Evolutionary conservation across 768 basidiomycete genomes (phyloP).

Genomic region (Mrakia blollopis): DNA sequence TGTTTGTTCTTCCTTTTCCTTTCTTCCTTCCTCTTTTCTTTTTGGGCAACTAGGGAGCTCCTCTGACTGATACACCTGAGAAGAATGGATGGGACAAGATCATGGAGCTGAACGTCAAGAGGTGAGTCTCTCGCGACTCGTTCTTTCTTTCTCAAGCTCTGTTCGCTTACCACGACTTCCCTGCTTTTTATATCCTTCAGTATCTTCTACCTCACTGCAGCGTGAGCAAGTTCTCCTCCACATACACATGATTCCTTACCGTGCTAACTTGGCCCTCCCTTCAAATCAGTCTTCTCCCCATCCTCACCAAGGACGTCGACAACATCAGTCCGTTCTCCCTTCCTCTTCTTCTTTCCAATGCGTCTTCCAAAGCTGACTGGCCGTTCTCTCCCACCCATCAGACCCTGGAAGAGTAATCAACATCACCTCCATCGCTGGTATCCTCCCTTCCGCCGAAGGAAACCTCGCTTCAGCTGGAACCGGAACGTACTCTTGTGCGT

Average conservation of each 20-base stretch:
- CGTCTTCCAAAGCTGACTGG: no score
- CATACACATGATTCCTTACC: no score
- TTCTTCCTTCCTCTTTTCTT: background rate
- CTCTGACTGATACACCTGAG: constrained; percentile 65
- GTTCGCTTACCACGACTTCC: background rate
- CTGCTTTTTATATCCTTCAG: background rate
- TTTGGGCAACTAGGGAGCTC: constrained; percentile 52
- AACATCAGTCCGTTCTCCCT: constrained; percentile 38
- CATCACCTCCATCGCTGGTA: constrained; percentile 65
- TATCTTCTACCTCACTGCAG: constrained; percentile 25
- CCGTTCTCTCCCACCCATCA: background rate
- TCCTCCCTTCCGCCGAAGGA: constrained; percentile 54
- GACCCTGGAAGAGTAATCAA: constrained; percentile 77
- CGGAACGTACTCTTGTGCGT: constrained; percentile 76
- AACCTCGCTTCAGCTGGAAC: constrained; percentile 53
- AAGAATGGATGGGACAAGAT: constrained; percentile 81
- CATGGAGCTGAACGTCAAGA: constrained; percentile 78
- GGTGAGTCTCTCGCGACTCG: background rate
- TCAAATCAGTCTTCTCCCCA: background rate
- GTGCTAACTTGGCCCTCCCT: no score
- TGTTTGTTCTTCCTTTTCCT: background rate
- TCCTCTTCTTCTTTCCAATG: background rate
- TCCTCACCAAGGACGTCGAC: constrained; percentile 48
- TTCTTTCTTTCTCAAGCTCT: background rate
- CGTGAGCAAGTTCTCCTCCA: constrained; percentile 45